Base-by-base conservation (phyloP, 1,284 basidiomycete genomes). In the Irpex sp. region DNA sequence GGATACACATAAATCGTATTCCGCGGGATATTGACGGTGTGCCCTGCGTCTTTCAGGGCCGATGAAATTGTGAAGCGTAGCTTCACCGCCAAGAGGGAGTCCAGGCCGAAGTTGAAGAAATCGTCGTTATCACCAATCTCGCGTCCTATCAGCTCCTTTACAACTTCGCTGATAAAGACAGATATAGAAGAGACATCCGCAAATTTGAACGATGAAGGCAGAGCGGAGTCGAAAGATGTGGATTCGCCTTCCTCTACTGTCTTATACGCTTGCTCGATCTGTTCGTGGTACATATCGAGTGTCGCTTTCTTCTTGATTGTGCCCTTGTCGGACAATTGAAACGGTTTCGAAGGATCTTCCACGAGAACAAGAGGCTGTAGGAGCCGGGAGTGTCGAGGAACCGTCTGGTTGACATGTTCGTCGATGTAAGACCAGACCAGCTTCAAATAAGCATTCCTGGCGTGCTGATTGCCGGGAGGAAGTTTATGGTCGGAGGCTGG, bases 381-480 rank as follows among this genome's bases (percentile, higher is more conserved):
- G 9, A 47, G 15, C 31, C 31, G 21, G 13, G 53, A 33, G 19
- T 55, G 53, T 21, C 53, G 31, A 35, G 53, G 53, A 26, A 55
- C 53, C 26, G 33, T 35, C 9, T 31, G 9, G 53, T 33, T 55
- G 9, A 35, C 33, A 9, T 55, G 53, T 15, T 9, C n/a, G n/a
- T 55, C 53, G 26, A 35, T 33, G n/a, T 55, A 55, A 15, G 53
- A 15, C 21, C 53, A 35, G 13, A 55, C 26, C 11, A 8, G 31
- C 43, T 19, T 8, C 11, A 21, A 6, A n/a, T 62, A 17, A 13
- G 71, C 72, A 68, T 74, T 71, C 59, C 72, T 81, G 69, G 79
- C 79, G n/a, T 81, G 66, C 21, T 79, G 68, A 15, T 77, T 77
- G 53, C 79, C 1, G 78, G 78, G 13, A 76, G 77, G 51, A 71